Evolutionary conservation across 176 grass and related monocot species (phyloP).

Genomic region (Saccharum officinarum): DNA sequence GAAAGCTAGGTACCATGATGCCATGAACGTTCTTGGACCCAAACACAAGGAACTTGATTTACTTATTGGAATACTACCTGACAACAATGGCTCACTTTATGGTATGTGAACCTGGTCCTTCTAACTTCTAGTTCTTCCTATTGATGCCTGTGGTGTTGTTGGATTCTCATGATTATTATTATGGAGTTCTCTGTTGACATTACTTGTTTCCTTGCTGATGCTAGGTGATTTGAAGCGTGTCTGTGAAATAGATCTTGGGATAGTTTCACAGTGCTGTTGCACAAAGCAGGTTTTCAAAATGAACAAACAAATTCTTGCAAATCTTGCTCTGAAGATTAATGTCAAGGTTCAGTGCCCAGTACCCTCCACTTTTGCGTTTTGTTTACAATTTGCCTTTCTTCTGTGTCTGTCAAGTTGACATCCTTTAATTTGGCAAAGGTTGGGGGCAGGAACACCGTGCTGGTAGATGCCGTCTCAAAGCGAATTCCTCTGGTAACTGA

Average conservation of each 20-base stretch:
- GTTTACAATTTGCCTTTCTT: background rate
- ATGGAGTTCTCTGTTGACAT: background rate
- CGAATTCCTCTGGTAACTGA: slow-evolving; percentile 88
- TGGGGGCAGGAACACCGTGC: slow-evolving; percentile 87
- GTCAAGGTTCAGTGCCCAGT: slow-evolving; percentile 64
- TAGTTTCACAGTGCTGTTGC: slow-evolving; percentile 79
- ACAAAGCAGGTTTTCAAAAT: slow-evolving; percentile 84
- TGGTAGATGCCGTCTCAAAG: slow-evolving; percentile 78
- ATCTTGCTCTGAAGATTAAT: slow-evolving; percentile 96
- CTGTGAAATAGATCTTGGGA: slow-evolving; percentile 92
- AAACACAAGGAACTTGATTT: slow-evolving; percentile 65
- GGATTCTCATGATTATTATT: slow-evolving; percentile 3
- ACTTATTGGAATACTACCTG: slow-evolving; percentile 87
- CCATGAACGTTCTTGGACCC: slow-evolving; percentile 55
- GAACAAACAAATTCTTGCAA: slow-evolving; percentile 83
- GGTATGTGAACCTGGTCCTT: slow-evolving; percentile 48
- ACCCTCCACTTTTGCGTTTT: background rate
- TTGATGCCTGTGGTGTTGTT: background rate
- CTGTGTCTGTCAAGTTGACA: slow-evolving; percentile 19
- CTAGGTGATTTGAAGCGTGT: slow-evolving; percentile 90
- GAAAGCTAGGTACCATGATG: slow-evolving; percentile 65
- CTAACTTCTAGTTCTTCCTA: background rate
- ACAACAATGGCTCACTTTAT: slow-evolving; percentile 90
- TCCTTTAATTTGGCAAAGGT: slow-evolving; percentile 48
- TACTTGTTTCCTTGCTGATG: slow-evolving; percentile 8